phyloP scores from a whole-genome alignment of 2,329 filamentous ascomycete genomes.

The Colletotrichum tofieldiae region DNA sequence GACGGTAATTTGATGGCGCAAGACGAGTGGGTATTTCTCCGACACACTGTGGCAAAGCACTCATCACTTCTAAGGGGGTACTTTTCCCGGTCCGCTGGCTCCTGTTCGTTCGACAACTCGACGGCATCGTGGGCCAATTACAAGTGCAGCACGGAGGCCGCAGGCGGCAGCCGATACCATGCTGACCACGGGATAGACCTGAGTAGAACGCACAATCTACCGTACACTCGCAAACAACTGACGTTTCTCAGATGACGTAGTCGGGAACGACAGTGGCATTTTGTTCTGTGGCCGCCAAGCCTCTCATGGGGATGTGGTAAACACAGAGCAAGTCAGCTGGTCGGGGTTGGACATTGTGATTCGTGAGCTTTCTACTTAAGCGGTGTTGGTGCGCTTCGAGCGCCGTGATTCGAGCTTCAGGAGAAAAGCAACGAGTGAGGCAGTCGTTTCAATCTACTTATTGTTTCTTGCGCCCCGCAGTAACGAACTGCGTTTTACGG shows the following conservation, averaged over 20 bases:
- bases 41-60: not conserved
- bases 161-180: not conserved
- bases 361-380: not conserved
- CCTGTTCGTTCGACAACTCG: not conserved
- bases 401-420: not conserved
- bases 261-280: conserved; percentile 4
- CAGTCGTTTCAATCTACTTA: too few species aligned
- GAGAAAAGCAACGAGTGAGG: too few species aligned
- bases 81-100: not conserved
- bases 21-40: not conserved
- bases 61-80: conserved; percentile 2
- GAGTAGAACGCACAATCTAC: not conserved
- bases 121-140: conserved; percentile 12
- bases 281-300: conserved; percentile 3
- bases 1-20: not conserved
- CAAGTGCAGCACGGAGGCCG: not conserved
- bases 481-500: too few species aligned
- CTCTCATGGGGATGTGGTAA: not conserved
- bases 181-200: conserved; percentile 11
- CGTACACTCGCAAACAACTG: not conserved
- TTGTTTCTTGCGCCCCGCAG: too few species aligned
- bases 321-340: conserved; percentile 3
- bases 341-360: not conserved
- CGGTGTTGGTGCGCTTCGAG: not conserved
- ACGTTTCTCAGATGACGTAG: not conserved